These are phyloP conservation scores for Tolypocladium amazonense DNA, from an alignment of 2,329 filamentous ascomycete genomes.

Conservation along the genomic window DNA sequence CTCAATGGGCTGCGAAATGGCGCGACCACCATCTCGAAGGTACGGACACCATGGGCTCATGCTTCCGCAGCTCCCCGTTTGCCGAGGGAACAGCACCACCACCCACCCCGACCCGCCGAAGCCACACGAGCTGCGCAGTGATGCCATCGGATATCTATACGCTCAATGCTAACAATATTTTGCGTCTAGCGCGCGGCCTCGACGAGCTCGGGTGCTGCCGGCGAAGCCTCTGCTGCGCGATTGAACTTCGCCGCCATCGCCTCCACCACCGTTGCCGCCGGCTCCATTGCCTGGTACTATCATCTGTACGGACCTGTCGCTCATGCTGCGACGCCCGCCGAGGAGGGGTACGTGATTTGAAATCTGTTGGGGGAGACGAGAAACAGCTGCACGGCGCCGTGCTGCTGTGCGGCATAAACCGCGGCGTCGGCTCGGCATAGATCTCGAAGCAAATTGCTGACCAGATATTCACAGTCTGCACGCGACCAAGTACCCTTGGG, in stretches of 20 bases:
- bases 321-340: slow-evolving; percentile 81
- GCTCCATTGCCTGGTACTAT: slow-evolving; percentile 94
- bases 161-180: slow-evolving; percentile 26
- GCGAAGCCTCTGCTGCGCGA: slow-evolving; percentile 62
- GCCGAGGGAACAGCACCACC: slow-evolving; percentile 19
- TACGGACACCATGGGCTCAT: slow-evolving; percentile 36
- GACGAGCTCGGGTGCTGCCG: slow-evolving; percentile 61
- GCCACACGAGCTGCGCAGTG: slow-evolving; percentile 18
- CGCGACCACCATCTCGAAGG: slow-evolving; percentile 63
- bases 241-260: slow-evolving; percentile 79
- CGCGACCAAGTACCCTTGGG: slow-evolving; percentile 87
- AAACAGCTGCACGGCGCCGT: neutral
- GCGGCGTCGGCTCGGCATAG: slow-evolving; percentile 8
- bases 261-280: slow-evolving; percentile 77
- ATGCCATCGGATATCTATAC: slow-evolving; percentile 8
- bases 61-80: slow-evolving; percentile 17
- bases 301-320: slow-evolving; percentile 86
- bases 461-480: slow-evolving; percentile 57
- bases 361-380: neutral
- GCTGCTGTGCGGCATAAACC: slow-evolving; percentile 22
- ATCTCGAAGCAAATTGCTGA: slow-evolving; percentile 15
- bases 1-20: slow-evolving; percentile 68
- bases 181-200: slow-evolving; percentile 51
- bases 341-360: slow-evolving; percentile 88
- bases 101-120: slow-evolving; percentile 11